Conservation (phyloP, 1,284 basidiomycete genomes). For the Ganoderma lingzhi region DNA sequence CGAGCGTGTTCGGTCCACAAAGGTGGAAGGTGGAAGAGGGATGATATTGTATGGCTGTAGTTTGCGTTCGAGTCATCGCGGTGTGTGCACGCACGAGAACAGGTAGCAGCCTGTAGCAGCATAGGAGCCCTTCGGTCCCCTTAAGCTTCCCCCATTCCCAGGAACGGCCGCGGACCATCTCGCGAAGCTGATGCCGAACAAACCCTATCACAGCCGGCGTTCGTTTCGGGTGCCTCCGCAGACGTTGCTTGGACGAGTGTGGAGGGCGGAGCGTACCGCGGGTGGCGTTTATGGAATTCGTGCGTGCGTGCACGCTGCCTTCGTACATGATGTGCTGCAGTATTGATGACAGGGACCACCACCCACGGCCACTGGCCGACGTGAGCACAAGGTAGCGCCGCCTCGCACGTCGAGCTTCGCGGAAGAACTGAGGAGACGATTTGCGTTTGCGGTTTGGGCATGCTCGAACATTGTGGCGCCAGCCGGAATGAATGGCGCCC, state of each 20-base stretch:
- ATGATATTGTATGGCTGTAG: neutral
- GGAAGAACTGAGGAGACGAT: neutral
- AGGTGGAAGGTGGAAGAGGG: neutral
- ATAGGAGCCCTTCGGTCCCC: neutral
- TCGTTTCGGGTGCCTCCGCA: conserved; percentile 2
- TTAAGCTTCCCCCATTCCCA: neutral
- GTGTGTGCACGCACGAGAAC: neutral
- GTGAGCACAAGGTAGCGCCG: neutral
- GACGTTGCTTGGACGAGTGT: neutral
- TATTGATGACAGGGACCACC: neutral
- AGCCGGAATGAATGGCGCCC: neutral
- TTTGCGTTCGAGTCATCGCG: neutral
- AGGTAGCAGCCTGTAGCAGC: neutral
- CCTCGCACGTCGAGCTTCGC: neutral
- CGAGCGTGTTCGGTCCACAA: neutral
- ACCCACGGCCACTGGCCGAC: neutral
- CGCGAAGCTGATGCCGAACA: neutral
- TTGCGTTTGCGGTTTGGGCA: neutral
- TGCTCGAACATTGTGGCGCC: neutral
- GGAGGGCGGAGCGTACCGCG: neutral
- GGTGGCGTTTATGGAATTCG: neutral
- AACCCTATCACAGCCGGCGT: conserved; percentile 4
- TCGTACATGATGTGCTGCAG: neutral
- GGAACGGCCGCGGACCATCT: neutral
- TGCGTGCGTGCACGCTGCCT: neutral